Base-by-base conservation (phyloP, 148 eudicot species). In the Cornus florida region DNA sequence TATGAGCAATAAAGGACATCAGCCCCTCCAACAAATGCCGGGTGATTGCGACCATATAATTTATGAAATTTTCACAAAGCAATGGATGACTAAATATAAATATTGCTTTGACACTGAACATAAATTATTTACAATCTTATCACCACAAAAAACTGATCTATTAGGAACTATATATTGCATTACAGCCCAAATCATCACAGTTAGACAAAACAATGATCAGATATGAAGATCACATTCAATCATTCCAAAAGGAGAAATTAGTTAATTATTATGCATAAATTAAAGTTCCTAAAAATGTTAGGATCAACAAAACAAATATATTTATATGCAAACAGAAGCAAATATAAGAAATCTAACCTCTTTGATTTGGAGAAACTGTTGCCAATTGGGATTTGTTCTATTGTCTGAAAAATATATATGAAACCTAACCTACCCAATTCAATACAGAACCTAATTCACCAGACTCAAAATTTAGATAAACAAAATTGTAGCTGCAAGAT, bases 371-470 rank as follows among this genome's bases (percentile, higher is more conserved):
- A 46, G 67, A 67, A 16, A 5, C 23, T 64, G 20, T 35, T 43
- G 20, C 41, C 57, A 39, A 75, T 13, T 43, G 23, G 20, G 70
- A 14, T 16, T 56, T 75, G 60, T 75, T 75, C 38, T 38, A 75
- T 64, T 65, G 59, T 39, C 70, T 75, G 23, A 31, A 75, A 53
- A 65, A 35, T 23, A 75, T 22, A 12, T 35, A 67, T 20, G 22
- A 60, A 41, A 39, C 81, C 75, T 71, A 78, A 60, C 48, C 75
- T 60, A 46, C 53, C 53, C 14, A 68, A 32, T 11, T 43, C 48
- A 43, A 43, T 43, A 43, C 48, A 43, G 48, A 43, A 43, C 48
- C 48, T 2, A 43, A 43, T 43, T 14, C 41, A 41, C 33, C 19
- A 11, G 70, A 66, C 23, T 41, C 39, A 35, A 62, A 76, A 48